phyloP scores from a whole-genome alignment of 2,329 filamentous ascomycete genomes.

The Talaromyces islandicus region DNA sequence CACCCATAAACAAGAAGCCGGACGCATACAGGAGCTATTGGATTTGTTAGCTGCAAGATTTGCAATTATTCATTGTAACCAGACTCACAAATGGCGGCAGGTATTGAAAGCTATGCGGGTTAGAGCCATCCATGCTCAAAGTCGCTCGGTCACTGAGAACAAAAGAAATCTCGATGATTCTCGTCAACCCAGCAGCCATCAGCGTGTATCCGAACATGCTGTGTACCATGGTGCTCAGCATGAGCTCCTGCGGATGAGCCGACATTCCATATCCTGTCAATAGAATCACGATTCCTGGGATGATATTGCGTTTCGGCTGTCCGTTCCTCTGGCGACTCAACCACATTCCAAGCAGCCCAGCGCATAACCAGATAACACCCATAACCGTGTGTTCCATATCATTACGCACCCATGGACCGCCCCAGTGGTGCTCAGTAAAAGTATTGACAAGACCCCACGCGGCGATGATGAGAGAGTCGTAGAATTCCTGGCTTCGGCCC shows the following conservation, averaged over 20 bases:
- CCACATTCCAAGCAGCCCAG: slow-evolving; percentile 87
- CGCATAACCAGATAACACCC: slow-evolving; percentile 98
- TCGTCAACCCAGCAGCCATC: slow-evolving; percentile 78
- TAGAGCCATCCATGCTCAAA: slow-evolving; percentile 59
- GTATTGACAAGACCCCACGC: slow-evolving; percentile 97
- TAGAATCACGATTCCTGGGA: slow-evolving; percentile 84
- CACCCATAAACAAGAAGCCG: slow-evolving; percentile 95
- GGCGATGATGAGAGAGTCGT: slow-evolving; percentile 84
- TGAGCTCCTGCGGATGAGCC: slow-evolving; percentile 75
- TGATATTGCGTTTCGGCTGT: slow-evolving; percentile 81
- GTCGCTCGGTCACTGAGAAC: slow-evolving; percentile 67
- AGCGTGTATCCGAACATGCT: slow-evolving; percentile 88
- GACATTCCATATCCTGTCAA: slow-evolving; percentile 96
- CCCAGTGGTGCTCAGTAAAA: slow-evolving; percentile 96
- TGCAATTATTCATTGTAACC: neutral
- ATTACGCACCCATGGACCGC: slow-evolving; percentile 78
- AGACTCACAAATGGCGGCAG: slow-evolving; percentile 62
- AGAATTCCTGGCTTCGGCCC: slow-evolving; percentile 92
- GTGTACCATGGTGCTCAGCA: slow-evolving; percentile 83
- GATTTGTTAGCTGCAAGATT: slow-evolving; percentile 17
- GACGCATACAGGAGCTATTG: slow-evolving; percentile 77
- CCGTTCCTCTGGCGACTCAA: slow-evolving; percentile 78
- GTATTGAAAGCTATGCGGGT: slow-evolving; percentile 69
- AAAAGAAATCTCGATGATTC: slow-evolving; percentile 89
- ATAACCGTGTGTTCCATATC: slow-evolving; percentile 98